These are phyloP conservation scores for Claviceps digitariae DNA, from an alignment of 2,329 filamentous ascomycete genomes.

Conservation along the genomic window DNA sequence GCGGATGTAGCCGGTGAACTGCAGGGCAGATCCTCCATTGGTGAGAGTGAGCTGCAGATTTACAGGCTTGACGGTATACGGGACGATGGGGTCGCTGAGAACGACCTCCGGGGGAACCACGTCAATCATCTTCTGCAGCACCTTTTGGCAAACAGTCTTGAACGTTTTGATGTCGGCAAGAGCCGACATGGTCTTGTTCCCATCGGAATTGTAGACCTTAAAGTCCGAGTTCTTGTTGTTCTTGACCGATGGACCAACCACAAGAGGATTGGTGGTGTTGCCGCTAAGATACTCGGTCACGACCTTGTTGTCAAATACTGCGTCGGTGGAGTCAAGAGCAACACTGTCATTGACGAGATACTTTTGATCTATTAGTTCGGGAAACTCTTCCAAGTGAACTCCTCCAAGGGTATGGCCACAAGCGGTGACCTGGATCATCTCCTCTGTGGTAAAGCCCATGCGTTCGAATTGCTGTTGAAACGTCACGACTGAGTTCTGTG, in stretches of 20 bases:
- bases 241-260: constrained; percentile 34
- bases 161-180: constrained; percentile 33
- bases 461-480: constrained; percentile 42
- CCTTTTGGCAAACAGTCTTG: constrained; percentile 30
- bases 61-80: constrained; percentile 47
- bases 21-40: constrained; percentile 31
- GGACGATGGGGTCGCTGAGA: constrained; percentile 37
- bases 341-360: constrained; percentile 29
- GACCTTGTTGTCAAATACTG: constrained; percentile 41
- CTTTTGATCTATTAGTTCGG: constrained; percentile 34
- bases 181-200: constrained; percentile 38
- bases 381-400: constrained; percentile 41
- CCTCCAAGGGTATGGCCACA: constrained; percentile 50
- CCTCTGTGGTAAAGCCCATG: constrained; percentile 40
- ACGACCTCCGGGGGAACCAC: constrained; percentile 37
- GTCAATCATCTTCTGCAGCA: constrained; percentile 50
- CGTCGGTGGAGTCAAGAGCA: constrained; percentile 32
- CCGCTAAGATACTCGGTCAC: constrained; percentile 43
- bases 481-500: constrained; percentile 37
- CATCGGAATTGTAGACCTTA: constrained; percentile 40
- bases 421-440: constrained; percentile 48
- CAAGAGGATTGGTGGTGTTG: constrained; percentile 39
- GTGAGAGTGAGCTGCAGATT: constrained; percentile 40
- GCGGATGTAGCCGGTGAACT: constrained; percentile 41
- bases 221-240: constrained; percentile 38